phyloP scores from a whole-genome alignment of 345 rosid genomes.

The Eutrema japonicum region DNA sequence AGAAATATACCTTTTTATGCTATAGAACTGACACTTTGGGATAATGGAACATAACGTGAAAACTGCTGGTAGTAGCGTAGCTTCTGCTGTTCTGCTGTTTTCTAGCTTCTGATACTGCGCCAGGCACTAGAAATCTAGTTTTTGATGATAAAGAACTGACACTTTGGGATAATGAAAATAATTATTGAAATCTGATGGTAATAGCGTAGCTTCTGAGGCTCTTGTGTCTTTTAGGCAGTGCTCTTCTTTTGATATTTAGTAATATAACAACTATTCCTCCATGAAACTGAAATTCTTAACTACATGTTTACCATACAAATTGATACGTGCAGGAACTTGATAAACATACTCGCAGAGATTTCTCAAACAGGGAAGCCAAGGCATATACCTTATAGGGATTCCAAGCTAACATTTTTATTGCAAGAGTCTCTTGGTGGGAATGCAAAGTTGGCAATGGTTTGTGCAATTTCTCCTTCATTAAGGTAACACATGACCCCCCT shows the following conservation, averaged over 20 bases:
- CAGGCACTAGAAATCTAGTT: neutral
- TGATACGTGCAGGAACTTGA: slow-evolving; percentile 70
- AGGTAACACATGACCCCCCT: slow-evolving; percentile 50
- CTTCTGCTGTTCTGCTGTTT: neutral
- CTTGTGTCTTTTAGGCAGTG: neutral
- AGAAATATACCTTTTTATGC: neutral
- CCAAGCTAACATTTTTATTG: slow-evolving; percentile 83
- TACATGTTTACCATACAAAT: neutral
- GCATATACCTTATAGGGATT: slow-evolving; percentile 93
- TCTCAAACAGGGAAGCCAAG: slow-evolving; percentile 89
- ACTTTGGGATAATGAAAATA: neutral
- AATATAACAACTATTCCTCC: neutral
- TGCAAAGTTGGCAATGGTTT: slow-evolving; percentile 88
- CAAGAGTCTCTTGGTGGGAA: slow-evolving; percentile 98
- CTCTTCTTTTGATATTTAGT: neutral
- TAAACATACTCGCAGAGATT: slow-evolving; percentile 89
- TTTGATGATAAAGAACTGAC: neutral
- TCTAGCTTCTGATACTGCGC: slow-evolving; percentile 11
- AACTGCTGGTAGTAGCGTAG: neutral
- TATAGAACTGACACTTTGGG: neutral
- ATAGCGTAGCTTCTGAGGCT: neutral
- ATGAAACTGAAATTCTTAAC: neutral
- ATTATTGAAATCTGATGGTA: slow-evolving; percentile 2
- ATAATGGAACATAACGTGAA: neutral
- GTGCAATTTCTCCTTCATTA: slow-evolving; percentile 81